Conservation (phyloP, 73 alveolate species). For the Blepharisma stoltei region DNA sequence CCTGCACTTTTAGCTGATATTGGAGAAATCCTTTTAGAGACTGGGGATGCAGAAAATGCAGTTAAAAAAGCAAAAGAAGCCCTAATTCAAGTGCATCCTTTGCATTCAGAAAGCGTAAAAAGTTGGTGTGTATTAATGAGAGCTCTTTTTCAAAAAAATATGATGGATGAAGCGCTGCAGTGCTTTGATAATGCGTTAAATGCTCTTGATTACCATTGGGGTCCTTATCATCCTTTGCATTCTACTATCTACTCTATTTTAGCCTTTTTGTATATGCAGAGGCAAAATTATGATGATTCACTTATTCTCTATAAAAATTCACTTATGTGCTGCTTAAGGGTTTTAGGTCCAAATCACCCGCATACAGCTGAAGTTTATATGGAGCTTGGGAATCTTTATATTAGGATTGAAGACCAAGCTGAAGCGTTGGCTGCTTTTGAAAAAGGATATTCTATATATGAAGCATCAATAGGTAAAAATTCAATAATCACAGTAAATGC, state of each 20-base stretch:
- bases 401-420: conserved; percentile 35
- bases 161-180: conserved; percentile 41
- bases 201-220: conserved; percentile 68
- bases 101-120: conserved; percentile 56
- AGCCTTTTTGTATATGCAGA: conserved; percentile 55
- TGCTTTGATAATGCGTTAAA: conserved; percentile 55
- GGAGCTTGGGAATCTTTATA: conserved; percentile 59
- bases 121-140: conserved; percentile 62
- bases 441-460: conserved; percentile 52
- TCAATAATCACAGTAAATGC: conserved; percentile 48
- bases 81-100: conserved; percentile 35
- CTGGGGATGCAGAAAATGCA: conserved; percentile 40
- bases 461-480: conserved; percentile 47
- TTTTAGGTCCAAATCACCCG: conserved; percentile 71
- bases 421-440: conserved; percentile 59
- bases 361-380: conserved; percentile 76
- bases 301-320: conserved; percentile 50
- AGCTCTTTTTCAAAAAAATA: conserved; percentile 32
- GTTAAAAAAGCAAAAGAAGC: conserved; percentile 47
- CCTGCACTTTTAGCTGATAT: conserved; percentile 50
- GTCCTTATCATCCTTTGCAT: conserved; percentile 68
- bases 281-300: conserved; percentile 57
- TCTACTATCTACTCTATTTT: conserved; percentile 58
- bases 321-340: conserved; percentile 51
- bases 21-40: conserved; percentile 53